phyloP scores from a whole-genome alignment of 2,329 filamentous ascomycete genomes.

The Trichoderma sp. region DNA sequence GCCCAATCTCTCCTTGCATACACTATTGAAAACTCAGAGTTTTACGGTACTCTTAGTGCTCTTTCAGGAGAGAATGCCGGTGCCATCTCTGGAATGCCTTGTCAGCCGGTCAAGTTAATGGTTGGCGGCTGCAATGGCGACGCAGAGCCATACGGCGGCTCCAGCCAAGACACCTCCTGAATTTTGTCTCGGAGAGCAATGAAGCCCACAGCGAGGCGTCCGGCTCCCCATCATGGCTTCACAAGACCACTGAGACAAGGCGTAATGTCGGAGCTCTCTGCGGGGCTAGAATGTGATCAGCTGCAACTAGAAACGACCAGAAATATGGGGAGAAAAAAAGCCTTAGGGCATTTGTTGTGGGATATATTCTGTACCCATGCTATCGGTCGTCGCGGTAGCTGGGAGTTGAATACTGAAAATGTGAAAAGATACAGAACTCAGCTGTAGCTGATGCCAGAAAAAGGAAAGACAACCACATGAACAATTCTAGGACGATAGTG shows the following conservation, averaged over 20 bases:
- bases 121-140: neutral
- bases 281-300: neutral
- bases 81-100: neutral
- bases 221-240: neutral
- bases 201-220: neutral
- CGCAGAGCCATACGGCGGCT: neutral
- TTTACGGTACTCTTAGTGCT: neutral
- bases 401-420: neutral
- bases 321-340: neutral
- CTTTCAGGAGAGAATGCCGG: neutral
- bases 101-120: neutral
- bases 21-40: slow-evolving; percentile 10
- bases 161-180: neutral
- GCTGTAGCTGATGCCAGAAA: neutral
- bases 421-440: neutral
- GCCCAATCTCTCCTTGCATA: slow-evolving; percentile 7
- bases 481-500: neutral
- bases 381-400: neutral
- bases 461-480: neutral
- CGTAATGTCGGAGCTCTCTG: neutral
- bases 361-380: neutral
- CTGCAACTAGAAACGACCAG: neutral
- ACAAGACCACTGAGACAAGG: neutral
- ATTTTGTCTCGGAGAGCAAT: neutral
- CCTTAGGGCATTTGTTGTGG: neutral